These are phyloP conservation scores for Lanzia echinophila DNA, from an alignment of 2,329 filamentous ascomycete species.

Conservation along the genomic window DNA sequence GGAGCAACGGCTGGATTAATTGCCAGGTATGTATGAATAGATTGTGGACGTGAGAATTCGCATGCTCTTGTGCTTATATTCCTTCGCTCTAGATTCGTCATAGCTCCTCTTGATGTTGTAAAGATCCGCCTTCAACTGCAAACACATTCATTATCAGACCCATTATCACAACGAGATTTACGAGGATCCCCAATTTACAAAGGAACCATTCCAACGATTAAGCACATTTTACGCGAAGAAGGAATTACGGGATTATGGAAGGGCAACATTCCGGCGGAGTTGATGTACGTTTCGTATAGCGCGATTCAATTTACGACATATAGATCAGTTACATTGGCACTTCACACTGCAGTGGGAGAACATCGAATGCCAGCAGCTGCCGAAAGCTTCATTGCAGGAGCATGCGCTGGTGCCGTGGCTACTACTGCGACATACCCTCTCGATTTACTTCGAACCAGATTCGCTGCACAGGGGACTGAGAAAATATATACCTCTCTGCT, in stretches of 20 bases:
- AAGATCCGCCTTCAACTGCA: slow-evolving; percentile 97
- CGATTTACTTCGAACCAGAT: slow-evolving; percentile 86
- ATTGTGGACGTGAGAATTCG: not conserved
- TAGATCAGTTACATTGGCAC: slow-evolving; percentile 61
- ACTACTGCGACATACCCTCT: slow-evolving; percentile 86
- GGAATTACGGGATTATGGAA: slow-evolving; percentile 90
- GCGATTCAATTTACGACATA: slow-evolving; percentile 88
- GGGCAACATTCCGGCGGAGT: slow-evolving; percentile 91
- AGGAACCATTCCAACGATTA: slow-evolving; percentile 69
- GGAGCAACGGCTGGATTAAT: slow-evolving; percentile 75
- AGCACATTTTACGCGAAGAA: slow-evolving; percentile 71
- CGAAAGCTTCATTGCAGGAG: slow-evolving; percentile 79
- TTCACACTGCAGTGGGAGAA: slow-evolving; percentile 39
- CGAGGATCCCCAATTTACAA: slow-evolving; percentile 54
- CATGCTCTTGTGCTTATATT: not conserved
- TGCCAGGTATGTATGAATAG: slow-evolving; percentile 61
- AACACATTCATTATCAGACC: slow-evolving; percentile 69
- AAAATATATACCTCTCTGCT: slow-evolving; percentile 70
- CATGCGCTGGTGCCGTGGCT: slow-evolving; percentile 71
- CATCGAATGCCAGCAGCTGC: slow-evolving; percentile 53
- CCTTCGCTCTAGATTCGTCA: slow-evolving; percentile 61
- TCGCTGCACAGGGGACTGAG: slow-evolving; percentile 84
- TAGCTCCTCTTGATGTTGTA: slow-evolving; percentile 92
- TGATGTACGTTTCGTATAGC: slow-evolving; percentile 89
- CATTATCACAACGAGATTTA: slow-evolving; percentile 47